These are phyloP conservation scores for Haematococcus lacustris DNA, from an alignment of 139 green algal species.

Conservation along the genomic window DNA sequence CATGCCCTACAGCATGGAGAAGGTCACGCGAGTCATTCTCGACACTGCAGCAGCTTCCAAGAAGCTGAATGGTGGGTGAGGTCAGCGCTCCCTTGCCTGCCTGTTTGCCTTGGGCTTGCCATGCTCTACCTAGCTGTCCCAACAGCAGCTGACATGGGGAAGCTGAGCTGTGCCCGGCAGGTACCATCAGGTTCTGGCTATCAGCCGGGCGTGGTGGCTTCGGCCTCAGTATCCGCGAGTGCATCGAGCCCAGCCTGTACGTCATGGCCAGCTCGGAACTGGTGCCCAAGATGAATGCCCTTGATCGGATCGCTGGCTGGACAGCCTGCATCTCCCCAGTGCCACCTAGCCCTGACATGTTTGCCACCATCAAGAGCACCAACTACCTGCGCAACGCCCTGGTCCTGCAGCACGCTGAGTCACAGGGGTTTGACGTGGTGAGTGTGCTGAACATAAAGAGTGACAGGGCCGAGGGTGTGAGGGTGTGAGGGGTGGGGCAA, in stretches of 20 bases:
- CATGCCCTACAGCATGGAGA: conserved; percentile 34
- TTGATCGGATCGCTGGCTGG: conserved; percentile 36
- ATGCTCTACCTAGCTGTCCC: no score
- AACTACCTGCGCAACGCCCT: conserved; percentile 63
- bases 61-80: conserved; percentile 53
- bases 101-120: no score
- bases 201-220: conserved; percentile 61
- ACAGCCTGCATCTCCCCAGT: conserved; percentile 46
- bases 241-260: conserved; percentile 53
- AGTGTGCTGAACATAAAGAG: no score
- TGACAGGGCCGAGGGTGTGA: no score
- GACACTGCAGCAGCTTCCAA: conserved; percentile 69
- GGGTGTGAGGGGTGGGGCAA: no score
- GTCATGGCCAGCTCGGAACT: conserved; percentile 40
- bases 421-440: conserved; percentile 40
- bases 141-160: no score
- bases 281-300: conserved; percentile 8
- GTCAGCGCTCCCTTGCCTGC: neutral
- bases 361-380: conserved; percentile 50
- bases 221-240: conserved; percentile 29
- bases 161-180: no score
- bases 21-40: conserved; percentile 58
- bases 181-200: conserved; percentile 60
- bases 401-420: conserved; percentile 42
- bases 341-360: conserved; percentile 31